Evolutionary conservation across 2,329 filamentous ascomycete genomes (phyloP).

Genomic region (Lachnum nothofagi): DNA sequence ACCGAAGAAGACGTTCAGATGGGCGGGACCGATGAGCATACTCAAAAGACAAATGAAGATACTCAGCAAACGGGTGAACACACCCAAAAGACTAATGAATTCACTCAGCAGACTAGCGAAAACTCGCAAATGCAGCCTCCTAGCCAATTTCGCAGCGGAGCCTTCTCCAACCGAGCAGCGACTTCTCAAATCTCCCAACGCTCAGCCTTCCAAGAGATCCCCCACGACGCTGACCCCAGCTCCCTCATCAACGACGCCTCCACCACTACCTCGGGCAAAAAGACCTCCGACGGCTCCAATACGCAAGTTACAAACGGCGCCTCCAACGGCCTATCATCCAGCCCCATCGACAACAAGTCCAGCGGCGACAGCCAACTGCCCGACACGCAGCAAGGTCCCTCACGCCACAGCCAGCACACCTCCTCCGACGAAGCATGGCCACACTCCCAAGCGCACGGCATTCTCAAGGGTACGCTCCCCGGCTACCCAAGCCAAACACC

Average conservation of each 20-base stretch:
- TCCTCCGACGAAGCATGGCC: conserved; percentile 44
- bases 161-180: conserved; percentile 34
- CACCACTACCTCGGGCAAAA: conserved; percentile 79
- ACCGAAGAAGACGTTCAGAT: conserved; percentile 55
- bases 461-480: conserved; percentile 38
- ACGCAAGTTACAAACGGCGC: conserved; percentile 69
- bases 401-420: conserved; percentile 15
- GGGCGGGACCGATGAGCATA: conserved; percentile 35
- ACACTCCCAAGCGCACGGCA: conserved; percentile 53
- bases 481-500: conserved; percentile 28
- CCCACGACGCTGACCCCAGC: conserved; percentile 53
- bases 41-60: conserved; percentile 33
- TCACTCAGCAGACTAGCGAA: conserved; percentile 13
- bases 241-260: conserved; percentile 76
- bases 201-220: conserved; percentile 54
- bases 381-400: conserved; percentile 43
- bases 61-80: conserved; percentile 15
- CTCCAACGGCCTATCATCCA: conserved; percentile 28
- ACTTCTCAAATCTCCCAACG: conserved; percentile 55
- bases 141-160: conserved; percentile 36
- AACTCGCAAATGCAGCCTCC: conserved; percentile 49
- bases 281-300: conserved; percentile 63
- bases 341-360: conserved; percentile 22
- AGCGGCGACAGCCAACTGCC: conserved; percentile 37
- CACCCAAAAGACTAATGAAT: conserved; percentile 37